These are phyloP conservation scores for Solanum virginianum DNA, from an alignment of 257 asterid species.

Conservation along the genomic window DNA sequence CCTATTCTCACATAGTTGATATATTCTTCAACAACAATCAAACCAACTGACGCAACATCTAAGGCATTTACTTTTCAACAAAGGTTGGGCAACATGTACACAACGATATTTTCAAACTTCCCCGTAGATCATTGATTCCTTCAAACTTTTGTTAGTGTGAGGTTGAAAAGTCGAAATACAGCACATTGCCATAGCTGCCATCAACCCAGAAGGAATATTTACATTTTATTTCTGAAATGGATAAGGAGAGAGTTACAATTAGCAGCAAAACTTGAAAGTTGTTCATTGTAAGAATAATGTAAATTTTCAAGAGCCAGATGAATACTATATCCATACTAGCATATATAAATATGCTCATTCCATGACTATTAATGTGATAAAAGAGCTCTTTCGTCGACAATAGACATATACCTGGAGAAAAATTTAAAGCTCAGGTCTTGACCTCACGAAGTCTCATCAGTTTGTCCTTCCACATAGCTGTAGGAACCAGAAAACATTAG, in stretches of 20 bases:
- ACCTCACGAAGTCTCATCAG: conserved; percentile 19
- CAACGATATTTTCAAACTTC: neutral
- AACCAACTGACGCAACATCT: neutral
- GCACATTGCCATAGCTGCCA: neutral
- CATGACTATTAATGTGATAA: neutral
- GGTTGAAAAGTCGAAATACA: neutral
- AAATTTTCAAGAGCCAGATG: neutral
- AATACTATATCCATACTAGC: neutral
- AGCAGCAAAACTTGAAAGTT: neutral
- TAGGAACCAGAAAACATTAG: neutral
- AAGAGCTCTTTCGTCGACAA: neutral
- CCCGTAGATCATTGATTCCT: neutral
- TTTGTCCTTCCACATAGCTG: conserved; percentile 31
- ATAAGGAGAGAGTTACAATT: neutral
- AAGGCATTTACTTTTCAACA: neutral
- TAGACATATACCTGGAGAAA: neutral
- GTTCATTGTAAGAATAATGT: neutral
- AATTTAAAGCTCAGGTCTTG: neutral
- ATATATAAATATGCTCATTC: neutral
- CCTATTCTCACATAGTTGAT: neutral
- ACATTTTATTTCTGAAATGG: neutral
- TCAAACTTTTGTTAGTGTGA: neutral
- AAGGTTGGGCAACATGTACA: neutral
- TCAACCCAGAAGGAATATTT: neutral
- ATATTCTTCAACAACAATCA: neutral